These are phyloP conservation scores for Fraxinus sp. DNA, from an alignment of 305 asterid genomes.

Conservation along the genomic window DNA sequence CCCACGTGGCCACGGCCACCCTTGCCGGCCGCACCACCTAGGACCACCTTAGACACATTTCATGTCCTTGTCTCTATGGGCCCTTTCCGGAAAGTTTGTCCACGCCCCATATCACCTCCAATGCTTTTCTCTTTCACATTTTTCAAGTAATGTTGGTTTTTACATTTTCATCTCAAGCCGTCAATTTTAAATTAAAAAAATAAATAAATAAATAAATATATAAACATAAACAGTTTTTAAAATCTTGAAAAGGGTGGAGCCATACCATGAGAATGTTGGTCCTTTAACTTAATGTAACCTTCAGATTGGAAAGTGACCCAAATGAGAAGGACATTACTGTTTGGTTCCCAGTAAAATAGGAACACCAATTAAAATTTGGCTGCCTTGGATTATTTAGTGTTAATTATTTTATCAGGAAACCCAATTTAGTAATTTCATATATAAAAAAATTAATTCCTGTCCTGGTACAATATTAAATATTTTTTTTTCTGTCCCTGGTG, in stretches of 20 bases:
- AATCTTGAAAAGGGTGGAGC: slow-evolving; percentile 38
- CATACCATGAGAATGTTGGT: slow-evolving; percentile 78
- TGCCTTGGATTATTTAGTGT: slow-evolving; percentile 19
- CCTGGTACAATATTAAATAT: not conserved
- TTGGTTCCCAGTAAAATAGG: not conserved
- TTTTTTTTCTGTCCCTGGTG: not conserved
- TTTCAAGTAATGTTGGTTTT: not conserved
- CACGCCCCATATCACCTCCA: slow-evolving; percentile 23
- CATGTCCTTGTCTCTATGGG: slow-evolving; percentile 49
- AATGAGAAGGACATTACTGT: slow-evolving; percentile 55
- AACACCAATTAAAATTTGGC: not conserved
- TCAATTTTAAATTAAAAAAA: slow-evolving; percentile 6
- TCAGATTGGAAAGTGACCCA: slow-evolving; percentile 70
- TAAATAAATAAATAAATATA: not conserved
- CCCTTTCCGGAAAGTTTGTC: slow-evolving; percentile 42
- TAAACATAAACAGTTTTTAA: not conserved
- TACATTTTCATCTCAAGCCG: slow-evolving; percentile 10
- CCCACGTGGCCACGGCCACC: slow-evolving; percentile 71
- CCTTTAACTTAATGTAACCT: slow-evolving; percentile 52
- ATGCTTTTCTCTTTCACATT: slow-evolving; percentile 22
- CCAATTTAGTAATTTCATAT: slow-evolving; percentile 25
- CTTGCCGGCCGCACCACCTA: slow-evolving; percentile 66
- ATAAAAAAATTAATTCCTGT: slow-evolving; percentile 22
- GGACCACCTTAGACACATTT: slow-evolving; percentile 48
- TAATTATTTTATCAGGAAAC: slow-evolving; percentile 19